Conservation (phyloP, 1,284 basidiomycete species). For the Athelia sp. region DNA sequence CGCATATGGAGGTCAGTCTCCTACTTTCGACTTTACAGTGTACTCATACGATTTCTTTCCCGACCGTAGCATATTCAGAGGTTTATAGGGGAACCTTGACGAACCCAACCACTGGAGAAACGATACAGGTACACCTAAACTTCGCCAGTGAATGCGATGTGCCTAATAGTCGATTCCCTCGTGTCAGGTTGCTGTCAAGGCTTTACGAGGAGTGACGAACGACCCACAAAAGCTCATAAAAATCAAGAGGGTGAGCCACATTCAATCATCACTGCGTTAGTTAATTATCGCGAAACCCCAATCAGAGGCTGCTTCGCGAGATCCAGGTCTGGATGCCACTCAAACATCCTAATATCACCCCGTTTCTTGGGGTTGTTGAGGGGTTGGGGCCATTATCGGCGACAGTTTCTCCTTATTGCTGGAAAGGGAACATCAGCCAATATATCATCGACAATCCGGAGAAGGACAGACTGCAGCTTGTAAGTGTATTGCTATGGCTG, state of each 20-base stretch:
- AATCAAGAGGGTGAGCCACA: neutral
- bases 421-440: conserved; percentile 10
- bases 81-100: neutral
- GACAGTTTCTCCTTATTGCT: conserved; percentile 17
- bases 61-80: neutral
- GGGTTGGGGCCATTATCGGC: neutral
- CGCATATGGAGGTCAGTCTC: neutral
- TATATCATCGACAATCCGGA: conserved; percentile 13
- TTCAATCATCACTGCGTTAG: neutral
- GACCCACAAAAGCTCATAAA: neutral
- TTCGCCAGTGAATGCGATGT: neutral
- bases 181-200: neutral
- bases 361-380: neutral
- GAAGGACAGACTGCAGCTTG: conserved; percentile 11
- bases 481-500: conserved; percentile 4
- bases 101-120: neutral
- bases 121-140: neutral
- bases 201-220: neutral
- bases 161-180: neutral
- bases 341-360: neutral
- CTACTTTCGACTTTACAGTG: neutral
- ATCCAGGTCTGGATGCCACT: neutral
- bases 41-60: neutral
- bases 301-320: conserved; percentile 1
- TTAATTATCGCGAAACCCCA: neutral